A percentile compares a stretch with the other conserved stretches of the same genome.
Evolutionary conservation across 1,139 yeast species (phyloP).

Genomic region (Hansenula sp.): DNA sequence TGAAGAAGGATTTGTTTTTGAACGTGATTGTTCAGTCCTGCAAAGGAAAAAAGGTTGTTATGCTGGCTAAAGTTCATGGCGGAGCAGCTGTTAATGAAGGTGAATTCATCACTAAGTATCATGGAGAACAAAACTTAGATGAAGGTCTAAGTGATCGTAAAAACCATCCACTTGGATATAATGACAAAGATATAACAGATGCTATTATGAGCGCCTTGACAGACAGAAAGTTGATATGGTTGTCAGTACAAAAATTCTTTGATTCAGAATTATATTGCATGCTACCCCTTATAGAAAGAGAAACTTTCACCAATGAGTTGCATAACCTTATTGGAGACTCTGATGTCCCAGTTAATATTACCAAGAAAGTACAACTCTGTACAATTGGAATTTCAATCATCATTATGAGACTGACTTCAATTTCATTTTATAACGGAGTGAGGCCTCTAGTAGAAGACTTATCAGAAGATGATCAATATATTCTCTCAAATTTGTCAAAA

Average conservation of each 20-base stretch:
- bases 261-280: slow-evolving; percentile 16
- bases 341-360: slow-evolving; percentile 8
- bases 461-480: slow-evolving; percentile 13
- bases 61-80: background rate
- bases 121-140: background rate
- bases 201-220: background rate
- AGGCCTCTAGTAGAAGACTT: background rate
- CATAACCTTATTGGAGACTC: slow-evolving; percentile 14
- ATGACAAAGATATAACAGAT: background rate
- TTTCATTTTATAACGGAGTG: slow-evolving; percentile 12
- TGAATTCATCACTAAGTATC: background rate
- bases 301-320: slow-evolving; percentile 11
- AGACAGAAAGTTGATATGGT: slow-evolving; percentile 19
- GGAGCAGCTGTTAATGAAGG: slow-evolving; percentile 2
- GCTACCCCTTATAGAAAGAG: slow-evolving; percentile 16
- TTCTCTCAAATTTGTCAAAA: slow-evolving; percentile 12
- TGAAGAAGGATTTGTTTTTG: slow-evolving; percentile 33
- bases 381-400: slow-evolving; percentile 16
- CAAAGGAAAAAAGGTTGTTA: slow-evolving; percentile 5
- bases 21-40: slow-evolving; percentile 11
- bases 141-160: slow-evolving; percentile 2
- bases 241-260: slow-evolving; percentile 20
- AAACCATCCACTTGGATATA: background rate
- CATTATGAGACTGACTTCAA: slow-evolving; percentile 19
- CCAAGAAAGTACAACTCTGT: slow-evolving; percentile 15